Conservation (phyloP, 495 filamentous ascomycete species). For the Penicillium bovifimosum region DNA sequence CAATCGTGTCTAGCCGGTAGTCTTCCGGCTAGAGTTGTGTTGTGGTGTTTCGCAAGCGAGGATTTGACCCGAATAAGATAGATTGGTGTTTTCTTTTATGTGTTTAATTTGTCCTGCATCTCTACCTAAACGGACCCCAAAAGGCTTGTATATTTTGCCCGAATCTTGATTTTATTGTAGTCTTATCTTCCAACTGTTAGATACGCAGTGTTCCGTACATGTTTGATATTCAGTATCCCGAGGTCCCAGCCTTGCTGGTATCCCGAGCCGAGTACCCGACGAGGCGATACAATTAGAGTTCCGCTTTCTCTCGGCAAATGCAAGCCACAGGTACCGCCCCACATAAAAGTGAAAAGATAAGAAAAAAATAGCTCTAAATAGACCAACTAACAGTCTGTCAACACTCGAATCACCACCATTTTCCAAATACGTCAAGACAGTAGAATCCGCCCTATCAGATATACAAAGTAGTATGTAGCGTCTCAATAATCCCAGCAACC, state of each 20-base stretch:
- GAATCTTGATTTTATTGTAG: background rate
- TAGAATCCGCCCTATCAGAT: no score
- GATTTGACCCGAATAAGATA: slow-evolving; percentile 28
- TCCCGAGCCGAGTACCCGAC: background rate
- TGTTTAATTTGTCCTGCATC: slow-evolving; percentile 24
- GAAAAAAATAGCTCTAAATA: background rate
- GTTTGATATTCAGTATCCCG: background rate
- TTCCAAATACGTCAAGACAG: no score
- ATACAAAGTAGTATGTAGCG: no score
- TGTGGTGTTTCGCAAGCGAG: slow-evolving; percentile 26
- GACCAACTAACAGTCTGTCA: background rate
- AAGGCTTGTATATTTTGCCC: slow-evolving; percentile 20
- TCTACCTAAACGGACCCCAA: slow-evolving; percentile 9
- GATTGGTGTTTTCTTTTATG: slow-evolving; percentile 21
- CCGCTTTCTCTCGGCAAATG: background rate
- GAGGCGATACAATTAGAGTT: background rate
- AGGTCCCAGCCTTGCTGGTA: no score
- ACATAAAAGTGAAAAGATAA: background rate
- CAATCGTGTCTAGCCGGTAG: slow-evolving; percentile 4
- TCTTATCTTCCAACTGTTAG: background rate
- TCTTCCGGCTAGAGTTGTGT: slow-evolving; percentile 14
- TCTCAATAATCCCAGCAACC: no score
- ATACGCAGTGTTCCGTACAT: background rate
- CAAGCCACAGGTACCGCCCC: background rate
- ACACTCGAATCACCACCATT: no score